Conservation (phyloP, 805 yeast species). For the Ogataea trehalophila region DNA sequence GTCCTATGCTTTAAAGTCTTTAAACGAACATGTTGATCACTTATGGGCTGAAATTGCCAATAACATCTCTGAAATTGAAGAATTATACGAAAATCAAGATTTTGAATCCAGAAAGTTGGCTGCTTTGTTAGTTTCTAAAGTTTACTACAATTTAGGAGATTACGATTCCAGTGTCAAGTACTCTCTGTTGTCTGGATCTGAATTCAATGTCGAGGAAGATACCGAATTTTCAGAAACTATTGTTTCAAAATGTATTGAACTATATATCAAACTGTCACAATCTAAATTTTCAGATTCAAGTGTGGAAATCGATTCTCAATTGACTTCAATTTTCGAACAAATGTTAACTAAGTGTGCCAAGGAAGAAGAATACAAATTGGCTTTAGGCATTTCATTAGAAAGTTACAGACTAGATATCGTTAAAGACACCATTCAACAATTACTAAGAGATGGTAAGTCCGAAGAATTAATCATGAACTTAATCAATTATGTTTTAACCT, state of each 20-base stretch:
- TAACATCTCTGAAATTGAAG: slow-evolving; percentile 81
- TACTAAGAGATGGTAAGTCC: slow-evolving; percentile 30
- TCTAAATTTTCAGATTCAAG: slow-evolving; percentile 32
- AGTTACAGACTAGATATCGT: slow-evolving; percentile 82
- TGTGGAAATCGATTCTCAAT: slow-evolving; percentile 49
- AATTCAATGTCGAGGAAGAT: slow-evolving; percentile 67
- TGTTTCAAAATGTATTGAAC: slow-evolving; percentile 86
- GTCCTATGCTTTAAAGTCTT: slow-evolving; percentile 76
- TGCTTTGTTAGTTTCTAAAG: slow-evolving; percentile 89
- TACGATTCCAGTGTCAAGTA: slow-evolving; percentile 85
- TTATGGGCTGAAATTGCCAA: slow-evolving; percentile 98
- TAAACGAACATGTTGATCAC: slow-evolving; percentile 80
- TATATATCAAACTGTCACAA: slow-evolving; percentile 66
- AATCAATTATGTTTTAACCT: slow-evolving; percentile 70
- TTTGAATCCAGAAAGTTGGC: slow-evolving; percentile 74
- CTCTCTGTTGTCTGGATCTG: slow-evolving; percentile 78
- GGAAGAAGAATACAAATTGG: slow-evolving; percentile 69
- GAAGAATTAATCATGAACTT: slow-evolving; percentile 53
- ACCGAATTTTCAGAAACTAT: slow-evolving; percentile 92
- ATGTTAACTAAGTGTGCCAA: slow-evolving; percentile 80
- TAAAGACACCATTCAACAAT: slow-evolving; percentile 46
- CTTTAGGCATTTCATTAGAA: slow-evolving; percentile 88
- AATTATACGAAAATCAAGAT: slow-evolving; percentile 75
- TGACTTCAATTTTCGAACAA: slow-evolving; percentile 69
- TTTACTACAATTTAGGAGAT: slow-evolving; percentile 87